Conservation (phyloP, 108 stramenopile species). For the Phaeodactylum tricornutum region DNA sequence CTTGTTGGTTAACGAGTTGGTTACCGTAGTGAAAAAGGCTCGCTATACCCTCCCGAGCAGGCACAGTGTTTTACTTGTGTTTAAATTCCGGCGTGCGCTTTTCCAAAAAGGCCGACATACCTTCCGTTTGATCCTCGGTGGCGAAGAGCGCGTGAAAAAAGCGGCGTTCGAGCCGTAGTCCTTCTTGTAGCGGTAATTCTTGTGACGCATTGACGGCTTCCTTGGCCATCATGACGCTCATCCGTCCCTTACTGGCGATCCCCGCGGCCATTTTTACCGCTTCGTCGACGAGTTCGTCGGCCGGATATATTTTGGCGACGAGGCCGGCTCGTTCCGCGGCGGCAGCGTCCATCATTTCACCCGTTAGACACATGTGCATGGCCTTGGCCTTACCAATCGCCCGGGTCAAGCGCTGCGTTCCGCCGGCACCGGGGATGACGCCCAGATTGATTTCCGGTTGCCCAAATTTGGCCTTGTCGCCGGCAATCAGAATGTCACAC, state of each 20-base stretch:
- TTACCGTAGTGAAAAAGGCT: neutral
- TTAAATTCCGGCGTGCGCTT: slow-evolving; percentile 80
- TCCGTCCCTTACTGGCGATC: slow-evolving; percentile 86
- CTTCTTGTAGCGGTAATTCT: slow-evolving; percentile 87
- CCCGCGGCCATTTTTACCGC: slow-evolving; percentile 81
- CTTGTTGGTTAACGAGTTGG: too few relatives aligned
- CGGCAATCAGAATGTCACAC: slow-evolving; percentile 96
- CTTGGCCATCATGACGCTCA: slow-evolving; percentile 81
- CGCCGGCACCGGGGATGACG: slow-evolving; percentile 91
- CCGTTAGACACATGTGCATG: slow-evolving; percentile 96
- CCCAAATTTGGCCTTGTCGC: slow-evolving; percentile 90
- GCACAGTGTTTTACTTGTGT: slow-evolving; percentile 35
- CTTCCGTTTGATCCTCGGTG: slow-evolving; percentile 96
- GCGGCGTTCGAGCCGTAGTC: slow-evolving; percentile 90
- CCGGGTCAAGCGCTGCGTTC: slow-evolving; percentile 92
- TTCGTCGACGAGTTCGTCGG: slow-evolving; percentile 68
- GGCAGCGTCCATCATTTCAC: slow-evolving; percentile 83
- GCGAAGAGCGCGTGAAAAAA: slow-evolving; percentile 96
- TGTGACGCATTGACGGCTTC: slow-evolving; percentile 97
- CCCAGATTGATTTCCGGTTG: slow-evolving; percentile 98
- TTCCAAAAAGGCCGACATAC: slow-evolving; percentile 90
- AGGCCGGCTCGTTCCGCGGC: slow-evolving; percentile 83
- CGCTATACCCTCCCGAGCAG: neutral
- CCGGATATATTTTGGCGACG: slow-evolving; percentile 83
- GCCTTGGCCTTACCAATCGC: slow-evolving; percentile 97